Evolutionary conservation across 768 basidiomycete genomes (phyloP).

Genomic region (Tricholoma matsutake): DNA sequence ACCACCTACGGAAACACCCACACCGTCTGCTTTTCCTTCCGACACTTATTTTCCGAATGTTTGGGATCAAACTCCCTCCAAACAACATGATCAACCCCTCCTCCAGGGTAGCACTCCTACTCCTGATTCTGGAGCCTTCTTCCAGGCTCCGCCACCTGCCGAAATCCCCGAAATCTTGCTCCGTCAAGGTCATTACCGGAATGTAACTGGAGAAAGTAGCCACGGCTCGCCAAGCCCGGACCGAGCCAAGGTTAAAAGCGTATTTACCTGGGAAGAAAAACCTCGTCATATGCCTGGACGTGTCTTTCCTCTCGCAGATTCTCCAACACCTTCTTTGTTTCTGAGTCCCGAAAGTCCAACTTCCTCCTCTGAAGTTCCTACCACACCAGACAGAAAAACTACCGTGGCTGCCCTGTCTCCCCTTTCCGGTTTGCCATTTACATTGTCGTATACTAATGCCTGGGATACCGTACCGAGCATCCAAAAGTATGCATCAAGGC

Average conservation of each 20-base stretch:
- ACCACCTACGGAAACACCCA: constrained; percentile 62
- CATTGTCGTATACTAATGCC: constrained; percentile 70
- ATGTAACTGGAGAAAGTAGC: constrained; percentile 51
- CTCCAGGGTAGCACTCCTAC: constrained; percentile 33
- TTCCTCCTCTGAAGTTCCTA: constrained; percentile 35
- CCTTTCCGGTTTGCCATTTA: constrained; percentile 49
- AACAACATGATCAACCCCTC: constrained; percentile 37
- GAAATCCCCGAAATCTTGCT: constrained; percentile 65
- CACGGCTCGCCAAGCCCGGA: constrained; percentile 58
- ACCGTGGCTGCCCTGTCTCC: constrained; percentile 35
- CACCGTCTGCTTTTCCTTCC: constrained; percentile 58
- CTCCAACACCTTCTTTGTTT: constrained; percentile 48
- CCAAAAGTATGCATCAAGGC: constrained; percentile 64
- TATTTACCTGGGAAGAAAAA: constrained; percentile 96
- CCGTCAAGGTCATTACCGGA: constrained; percentile 72
- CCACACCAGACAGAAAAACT: constrained; percentile 33
- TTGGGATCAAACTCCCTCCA: constrained; percentile 69
- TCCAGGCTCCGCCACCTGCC: constrained; percentile 56
- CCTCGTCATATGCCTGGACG: constrained; percentile 65
- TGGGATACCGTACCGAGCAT: constrained; percentile 86
- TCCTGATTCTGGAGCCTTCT: constrained; percentile 48
- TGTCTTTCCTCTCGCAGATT: constrained; percentile 67
- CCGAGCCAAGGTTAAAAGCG: constrained; percentile 61
- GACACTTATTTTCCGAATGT: constrained; percentile 80
- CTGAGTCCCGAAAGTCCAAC: constrained; percentile 35